phyloP scores from a whole-genome alignment of 2,329 filamentous ascomycete genomes.

The Lecanicillium sp. region DNA sequence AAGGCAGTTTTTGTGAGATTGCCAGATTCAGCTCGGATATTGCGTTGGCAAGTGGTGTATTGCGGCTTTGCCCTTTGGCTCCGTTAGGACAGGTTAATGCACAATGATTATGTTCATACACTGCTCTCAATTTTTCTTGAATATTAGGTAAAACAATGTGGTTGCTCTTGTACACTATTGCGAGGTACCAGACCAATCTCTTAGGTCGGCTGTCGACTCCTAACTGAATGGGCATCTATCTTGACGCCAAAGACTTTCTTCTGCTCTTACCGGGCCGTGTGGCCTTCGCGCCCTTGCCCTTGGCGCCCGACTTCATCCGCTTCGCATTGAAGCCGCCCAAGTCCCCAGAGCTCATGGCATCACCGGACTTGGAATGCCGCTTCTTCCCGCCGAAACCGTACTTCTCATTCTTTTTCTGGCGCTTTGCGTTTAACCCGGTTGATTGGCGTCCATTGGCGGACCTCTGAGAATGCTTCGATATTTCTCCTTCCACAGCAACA shows the following conservation, averaged over 20 bases:
- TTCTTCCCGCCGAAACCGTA: conserved; percentile 97
- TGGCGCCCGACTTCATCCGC: conserved; percentile 64
- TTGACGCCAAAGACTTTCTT: conserved; percentile 37
- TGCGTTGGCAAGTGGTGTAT: too few relatives aligned
- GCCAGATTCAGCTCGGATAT: too few relatives aligned
- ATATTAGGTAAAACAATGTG: conserved; percentile 4
- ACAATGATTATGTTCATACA: too few relatives aligned
- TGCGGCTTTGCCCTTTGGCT: too few relatives aligned
- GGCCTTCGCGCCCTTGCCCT: conserved; percentile 22
- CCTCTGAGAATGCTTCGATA: conserved; percentile 31
- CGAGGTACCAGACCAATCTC: too few relatives aligned
- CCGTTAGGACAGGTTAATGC: too few relatives aligned
- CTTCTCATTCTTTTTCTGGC: conserved; percentile 90
- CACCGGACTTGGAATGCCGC: conserved; percentile 80
- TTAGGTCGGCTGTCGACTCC: too few relatives aligned
- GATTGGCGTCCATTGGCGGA: conserved; percentile 29
- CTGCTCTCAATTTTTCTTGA: too few relatives aligned
- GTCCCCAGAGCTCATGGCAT: conserved; percentile 76
- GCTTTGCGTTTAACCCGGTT: conserved; percentile 55
- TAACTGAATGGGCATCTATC: too few relatives aligned
- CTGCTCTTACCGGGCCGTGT: conserved; percentile 42
- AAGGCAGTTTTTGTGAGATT: too few relatives aligned
- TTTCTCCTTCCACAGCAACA: conserved; percentile 69
- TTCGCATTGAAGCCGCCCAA: conserved; percentile 71
- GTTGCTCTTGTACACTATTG: conserved; percentile 1